Base-by-base conservation (phyloP, 768 basidiomycete genomes). In the Melanogaster broomeanus region DNA sequence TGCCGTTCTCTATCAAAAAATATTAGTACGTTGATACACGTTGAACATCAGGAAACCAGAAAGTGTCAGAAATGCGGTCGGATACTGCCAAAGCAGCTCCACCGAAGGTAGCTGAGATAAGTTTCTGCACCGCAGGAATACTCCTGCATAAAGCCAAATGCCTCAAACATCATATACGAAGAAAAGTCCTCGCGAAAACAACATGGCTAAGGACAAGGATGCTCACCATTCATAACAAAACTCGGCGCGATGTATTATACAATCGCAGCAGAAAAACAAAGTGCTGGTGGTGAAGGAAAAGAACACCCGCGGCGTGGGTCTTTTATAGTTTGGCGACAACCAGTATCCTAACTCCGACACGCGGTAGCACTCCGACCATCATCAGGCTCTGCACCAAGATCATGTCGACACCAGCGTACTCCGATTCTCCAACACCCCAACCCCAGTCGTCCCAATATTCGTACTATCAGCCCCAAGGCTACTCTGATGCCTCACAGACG, bases 61-160 rank as follows among this genome's bases (percentile, higher is more conserved):
- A 48, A 61, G 33, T 34, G 48, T 79, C 77, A 79, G 76, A 72
- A 67, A 68, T 79, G 69, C 80, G 78, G 77, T 69, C 67, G 52
- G 51, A 45, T 51, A 47, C 67, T 72, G 52, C 72, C 69, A 75
- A 75, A 70, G 72, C 66, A 66, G 67, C 61, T 69, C 68, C 74
- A 77, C 82, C 81, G 85, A 88, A 90, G 88, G 88, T 90, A 90
- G 88, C 87, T 90, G 88, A 90, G 88, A 81, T 88, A 77, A 67
- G 60, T 83, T 85, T 90, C 88, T 87, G 84, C 88, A 90, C 69
- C 75, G 85, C 84, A 81, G 80, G 81, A 71, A 62, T 22, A 19
- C 55, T 55, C 77, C 80, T 74, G 82, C 87, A 59, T 90, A 88
- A 89, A 89, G 88, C 88, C 87, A 90, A 89, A 89, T 90, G 88